A percentile compares a stretch with the other conserved stretches of the same genome.
phyloP scores from a whole-genome alignment of 768 basidiomycete species.

The Suillus subluteus region DNA sequence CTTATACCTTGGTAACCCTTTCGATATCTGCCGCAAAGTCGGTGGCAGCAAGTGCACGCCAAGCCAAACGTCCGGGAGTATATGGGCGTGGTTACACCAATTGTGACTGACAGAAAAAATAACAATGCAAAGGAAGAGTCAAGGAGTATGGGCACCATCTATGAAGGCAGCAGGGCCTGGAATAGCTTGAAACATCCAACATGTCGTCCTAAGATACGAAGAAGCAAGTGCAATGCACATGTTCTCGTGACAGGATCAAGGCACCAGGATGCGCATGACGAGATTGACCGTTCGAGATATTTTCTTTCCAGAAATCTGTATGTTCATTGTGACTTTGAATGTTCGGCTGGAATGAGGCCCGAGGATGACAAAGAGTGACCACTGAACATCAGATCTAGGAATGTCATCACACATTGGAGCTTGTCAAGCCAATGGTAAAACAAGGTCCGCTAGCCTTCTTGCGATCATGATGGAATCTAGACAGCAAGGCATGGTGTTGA shows the following conservation, averaged over 20 bases:
- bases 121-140: constrained; percentile 28
- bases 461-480: neutral
- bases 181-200: constrained; percentile 18
- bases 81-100: constrained; percentile 41
- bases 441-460: neutral
- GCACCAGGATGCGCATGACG: neutral
- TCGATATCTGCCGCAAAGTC: constrained; percentile 58
- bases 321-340: neutral
- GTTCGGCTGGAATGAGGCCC: neutral
- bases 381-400: neutral
- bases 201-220: constrained; percentile 5
- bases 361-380: neutral
- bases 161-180: neutral
- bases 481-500: neutral
- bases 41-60: constrained; percentile 63
- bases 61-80: constrained; percentile 61
- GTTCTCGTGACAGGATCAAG: neutral
- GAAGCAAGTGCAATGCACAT: neutral
- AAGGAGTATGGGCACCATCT: constrained; percentile 47
- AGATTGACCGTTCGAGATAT: neutral
- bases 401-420: neutral
- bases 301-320: neutral
- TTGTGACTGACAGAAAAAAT: constrained; percentile 47
- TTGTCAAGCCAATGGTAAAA: neutral
- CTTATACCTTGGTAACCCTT: constrained; percentile 37